Conservation (phyloP, 116 monocot genomes). For the Posidonia oceanica region DNA sequence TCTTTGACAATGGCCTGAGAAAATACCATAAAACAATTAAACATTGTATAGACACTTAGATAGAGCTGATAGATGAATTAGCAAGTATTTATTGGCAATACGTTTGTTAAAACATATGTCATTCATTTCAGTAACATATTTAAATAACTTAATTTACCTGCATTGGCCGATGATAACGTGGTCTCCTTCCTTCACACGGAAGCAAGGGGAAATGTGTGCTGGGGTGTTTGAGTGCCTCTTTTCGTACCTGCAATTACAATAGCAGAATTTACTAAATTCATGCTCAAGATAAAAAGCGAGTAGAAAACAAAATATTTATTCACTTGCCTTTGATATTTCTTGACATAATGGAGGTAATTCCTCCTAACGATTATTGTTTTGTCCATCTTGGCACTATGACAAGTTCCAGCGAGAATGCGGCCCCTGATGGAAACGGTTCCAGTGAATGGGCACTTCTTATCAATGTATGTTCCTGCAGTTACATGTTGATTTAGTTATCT, state of each 20-base stretch:
- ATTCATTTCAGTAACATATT: too few species aligned
- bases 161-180: conserved; percentile 32
- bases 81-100: too few species aligned
- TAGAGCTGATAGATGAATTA: too few species aligned
- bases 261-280: not conserved
- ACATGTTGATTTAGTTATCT: not conserved
- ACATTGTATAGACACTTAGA: not conserved
- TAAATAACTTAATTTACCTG: conserved; percentile 10
- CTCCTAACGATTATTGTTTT: conserved; percentile 22
- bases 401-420: conserved; percentile 18
- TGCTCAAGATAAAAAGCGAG: not conserved
- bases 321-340: conserved; percentile 22
- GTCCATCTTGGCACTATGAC: conserved; percentile 33
- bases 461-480: conserved; percentile 18
- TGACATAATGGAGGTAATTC: conserved; percentile 22
- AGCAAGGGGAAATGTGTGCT: conserved; percentile 26
- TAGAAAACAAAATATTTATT: not conserved
- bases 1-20: conserved; percentile 22
- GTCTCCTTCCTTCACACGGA: conserved; percentile 29
- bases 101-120: too few species aligned
- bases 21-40: not conserved
- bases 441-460: conserved; percentile 32
- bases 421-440: conserved; percentile 28
- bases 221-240: conserved; percentile 29
- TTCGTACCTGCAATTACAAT: conserved; percentile 15